Evolutionary conservation across 176 grass and related monocot genomes (phyloP).

Genomic region (Aegilops umbellulata): DNA sequence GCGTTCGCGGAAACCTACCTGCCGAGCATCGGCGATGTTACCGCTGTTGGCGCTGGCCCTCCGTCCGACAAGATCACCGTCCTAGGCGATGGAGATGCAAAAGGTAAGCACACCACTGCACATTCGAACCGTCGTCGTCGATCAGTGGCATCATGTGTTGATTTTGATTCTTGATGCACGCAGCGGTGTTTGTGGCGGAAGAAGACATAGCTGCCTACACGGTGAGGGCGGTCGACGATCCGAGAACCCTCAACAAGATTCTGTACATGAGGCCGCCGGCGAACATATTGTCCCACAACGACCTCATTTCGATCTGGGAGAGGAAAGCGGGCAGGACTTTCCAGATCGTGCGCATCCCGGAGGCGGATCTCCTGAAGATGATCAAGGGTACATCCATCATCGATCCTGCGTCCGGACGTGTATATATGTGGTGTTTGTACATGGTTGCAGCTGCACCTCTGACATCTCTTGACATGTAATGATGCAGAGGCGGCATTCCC

Average conservation of each 20-base stretch:
- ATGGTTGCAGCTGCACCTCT: neutral
- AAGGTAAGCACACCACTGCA: neutral
- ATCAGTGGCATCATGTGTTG: neutral
- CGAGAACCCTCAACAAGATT: conserved; percentile 54
- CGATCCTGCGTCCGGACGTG: too few species aligned
- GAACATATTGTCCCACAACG: conserved; percentile 50
- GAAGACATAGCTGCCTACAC: conserved; percentile 16
- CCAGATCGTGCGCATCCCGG: conserved; percentile 31
- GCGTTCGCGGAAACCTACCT: neutral
- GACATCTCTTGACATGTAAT: neutral
- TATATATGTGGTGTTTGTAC: too few species aligned
- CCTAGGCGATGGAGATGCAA: neutral
- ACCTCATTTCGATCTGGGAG: conserved; percentile 52
- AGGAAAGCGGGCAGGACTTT: conserved; percentile 35
- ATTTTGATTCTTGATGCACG: neutral
- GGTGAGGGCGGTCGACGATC: conserved; percentile 34
- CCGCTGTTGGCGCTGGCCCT: neutral
- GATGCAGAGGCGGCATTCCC: neutral
- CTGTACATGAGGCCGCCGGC: conserved; percentile 41
- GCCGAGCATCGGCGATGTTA: neutral
- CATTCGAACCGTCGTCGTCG: neutral
- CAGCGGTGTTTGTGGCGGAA: neutral
- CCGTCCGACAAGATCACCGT: neutral
- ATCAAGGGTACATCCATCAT: conserved; percentile 15
- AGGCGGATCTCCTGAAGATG: conserved; percentile 17